Evolutionary conservation across 2,329 filamentous ascomycete species (phyloP), one percentile per base, ranked within the genome.

Genomic region (Endoconidiophora laricicola): DNA sequence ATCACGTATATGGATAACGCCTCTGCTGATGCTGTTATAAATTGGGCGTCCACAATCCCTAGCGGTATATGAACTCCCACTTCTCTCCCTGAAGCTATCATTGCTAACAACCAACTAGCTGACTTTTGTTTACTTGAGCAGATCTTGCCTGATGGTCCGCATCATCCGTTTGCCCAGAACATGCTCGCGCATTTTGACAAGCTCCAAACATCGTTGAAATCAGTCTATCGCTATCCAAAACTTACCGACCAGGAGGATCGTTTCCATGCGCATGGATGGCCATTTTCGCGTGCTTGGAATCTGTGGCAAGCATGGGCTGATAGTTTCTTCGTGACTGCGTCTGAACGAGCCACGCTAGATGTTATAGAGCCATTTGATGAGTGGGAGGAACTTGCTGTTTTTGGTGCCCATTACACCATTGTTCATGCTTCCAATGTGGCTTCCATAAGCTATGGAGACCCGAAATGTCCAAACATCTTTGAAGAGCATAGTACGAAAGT

Each of bases 381-480:
- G 64, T 94, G 86, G 86, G 90, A 96, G 63, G 90, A 95, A 59
- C 87, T 95, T 60, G 79, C 83, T 2, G 68, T 94, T 1, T 94
- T 93, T 62, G 78, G 76, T 2, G 79, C 79, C 33, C 88, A 95
- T 63, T 94, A 94, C 63, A 83, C 88, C 57, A 65, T 95, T 41
- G 69, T 94, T 6, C 69, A 78, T 46, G 85, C 86, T 2, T 53
- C 52, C 2, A 50, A 50, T 22, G 18, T 40, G 3, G 18, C 39
- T 16, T 14, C 44, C 9, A 36, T 48, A 3, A 12, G 29, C 12
- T 20, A 41, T 18, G 42, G 24, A 10, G 36, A 38, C 18, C 16
- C 46, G 23, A 42, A 42, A 29, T 36, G 24, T 12, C 40, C 24
- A 20, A 42, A 49, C 18, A 42, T 42, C 1, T 41, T 43, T 14